A percentile compares a stretch with the other conserved stretches of the same genome.
Evolutionary conservation across 352 stramenopile genomes (phyloP).

Genomic region (Phytophthora pseudosyringae): DNA sequence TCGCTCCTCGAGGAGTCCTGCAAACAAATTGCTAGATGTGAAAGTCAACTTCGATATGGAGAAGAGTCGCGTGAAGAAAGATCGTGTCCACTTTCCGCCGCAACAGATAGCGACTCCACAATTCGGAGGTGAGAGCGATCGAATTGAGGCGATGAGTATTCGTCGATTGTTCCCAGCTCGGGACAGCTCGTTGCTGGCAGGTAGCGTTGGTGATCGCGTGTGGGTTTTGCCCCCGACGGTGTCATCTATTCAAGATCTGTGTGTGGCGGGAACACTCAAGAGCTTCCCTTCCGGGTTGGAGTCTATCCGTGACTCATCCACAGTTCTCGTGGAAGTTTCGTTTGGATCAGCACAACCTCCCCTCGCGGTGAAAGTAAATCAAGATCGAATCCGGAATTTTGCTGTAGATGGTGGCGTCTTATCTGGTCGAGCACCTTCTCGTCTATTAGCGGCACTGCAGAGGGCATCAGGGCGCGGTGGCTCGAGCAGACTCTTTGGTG

Average conservation of each 20-base stretch:
- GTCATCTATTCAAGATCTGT: conserved; percentile 45
- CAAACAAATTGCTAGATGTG: conserved; percentile 51
- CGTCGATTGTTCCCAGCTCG: conserved; percentile 68
- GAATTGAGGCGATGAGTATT: conserved; percentile 78
- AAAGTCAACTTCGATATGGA: conserved; percentile 55
- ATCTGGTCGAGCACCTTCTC: conserved; percentile 45
- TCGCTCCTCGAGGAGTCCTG: conserved; percentile 10
- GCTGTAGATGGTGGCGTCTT: conserved; percentile 26
- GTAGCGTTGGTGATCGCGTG: conserved; percentile 67
- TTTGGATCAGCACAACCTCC: conserved; percentile 48
- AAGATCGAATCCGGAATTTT: conserved; percentile 71
- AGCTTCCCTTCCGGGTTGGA: conserved; percentile 64
- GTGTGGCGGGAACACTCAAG: conserved; percentile 65
- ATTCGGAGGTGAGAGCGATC: conserved; percentile 26
- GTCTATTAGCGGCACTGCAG: conserved; percentile 67
- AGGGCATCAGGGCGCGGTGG: conserved; percentile 39
- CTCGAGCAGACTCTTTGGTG: conserved; percentile 33
- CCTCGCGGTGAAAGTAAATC: conserved; percentile 59
- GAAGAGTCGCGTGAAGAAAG: conserved; percentile 58
- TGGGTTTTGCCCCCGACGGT: conserved; percentile 56
- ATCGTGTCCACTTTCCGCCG: conserved; percentile 63
- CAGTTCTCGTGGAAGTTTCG: conserved; percentile 58
- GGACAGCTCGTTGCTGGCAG: conserved; percentile 58
- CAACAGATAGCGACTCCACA: conserved; percentile 10
- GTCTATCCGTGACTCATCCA: conserved; percentile 49